A percentile compares a stretch with the other conserved stretches of the same genome.
These are phyloP conservation scores for Aspergillus ruber DNA, from an alignment of 2,329 filamentous ascomycete species.

Conservation along the genomic window DNA sequence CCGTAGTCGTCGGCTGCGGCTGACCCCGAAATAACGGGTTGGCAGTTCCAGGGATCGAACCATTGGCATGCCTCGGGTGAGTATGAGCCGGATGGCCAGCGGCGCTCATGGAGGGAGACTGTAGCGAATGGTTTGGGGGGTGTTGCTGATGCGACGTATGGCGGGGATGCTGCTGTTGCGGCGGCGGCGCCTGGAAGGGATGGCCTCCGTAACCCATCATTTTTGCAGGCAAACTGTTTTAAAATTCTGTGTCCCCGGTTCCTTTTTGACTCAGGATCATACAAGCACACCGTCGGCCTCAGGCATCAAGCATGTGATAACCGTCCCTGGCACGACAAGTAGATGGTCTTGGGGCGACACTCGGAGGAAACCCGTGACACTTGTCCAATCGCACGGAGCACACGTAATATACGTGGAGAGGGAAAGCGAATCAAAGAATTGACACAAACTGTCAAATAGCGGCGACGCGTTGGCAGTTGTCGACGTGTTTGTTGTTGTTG, in stretches of 20 bases:
- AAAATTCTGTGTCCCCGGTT: not conserved
- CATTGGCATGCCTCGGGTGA: slow-evolving; percentile 17
- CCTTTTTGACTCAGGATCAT: not conserved
- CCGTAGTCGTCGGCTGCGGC: slow-evolving; percentile 19
- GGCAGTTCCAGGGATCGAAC: slow-evolving; percentile 14
- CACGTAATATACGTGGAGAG: no score
- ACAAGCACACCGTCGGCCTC: not conserved
- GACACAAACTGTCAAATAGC: not conserved
- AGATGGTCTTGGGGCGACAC: not conserved
- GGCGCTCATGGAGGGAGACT: slow-evolving; percentile 22
- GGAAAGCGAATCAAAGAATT: not conserved
- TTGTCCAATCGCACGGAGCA: not conserved
- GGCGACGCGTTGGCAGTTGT: not conserved
- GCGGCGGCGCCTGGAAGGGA: slow-evolving; percentile 22
- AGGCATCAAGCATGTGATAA: slow-evolving; percentile 8
- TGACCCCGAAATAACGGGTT: slow-evolving; percentile 22
- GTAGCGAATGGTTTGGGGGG: slow-evolving; percentile 21
- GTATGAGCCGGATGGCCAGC: slow-evolving; percentile 13
- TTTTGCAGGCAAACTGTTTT: slow-evolving; percentile 7
- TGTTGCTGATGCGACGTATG: slow-evolving; percentile 10
- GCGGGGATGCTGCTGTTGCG: slow-evolving; percentile 13
- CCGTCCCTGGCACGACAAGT: slow-evolving; percentile 3
- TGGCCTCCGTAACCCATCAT: slow-evolving; percentile 33
- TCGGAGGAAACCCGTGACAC: not conserved
- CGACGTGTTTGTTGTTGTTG: not conserved